These are phyloP conservation scores for Hypoxylon fragiforme DNA, from an alignment of 495 filamentous ascomycete genomes.

Conservation along the genomic window DNA sequence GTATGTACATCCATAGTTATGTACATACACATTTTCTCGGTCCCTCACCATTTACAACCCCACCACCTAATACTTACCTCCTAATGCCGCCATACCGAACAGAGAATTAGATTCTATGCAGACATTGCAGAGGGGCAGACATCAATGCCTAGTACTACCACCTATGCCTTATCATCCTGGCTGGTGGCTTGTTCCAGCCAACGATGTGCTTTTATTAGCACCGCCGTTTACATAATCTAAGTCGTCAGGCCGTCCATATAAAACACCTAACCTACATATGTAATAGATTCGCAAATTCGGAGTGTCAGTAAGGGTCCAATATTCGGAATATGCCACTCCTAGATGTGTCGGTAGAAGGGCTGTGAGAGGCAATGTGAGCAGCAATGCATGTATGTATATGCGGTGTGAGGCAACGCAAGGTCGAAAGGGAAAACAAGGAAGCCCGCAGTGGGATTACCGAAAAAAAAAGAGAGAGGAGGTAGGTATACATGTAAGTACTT, in stretches of 20 bases:
- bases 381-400: too few relatives aligned
- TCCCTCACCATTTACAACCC: slow-evolving; percentile 31
- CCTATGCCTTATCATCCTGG: too few relatives aligned
- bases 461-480: background rate
- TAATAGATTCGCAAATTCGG: slow-evolving; percentile 15
- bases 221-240: slow-evolving; percentile 27
- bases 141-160: too few relatives aligned
- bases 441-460: background rate
- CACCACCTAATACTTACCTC: slow-evolving; percentile 22
- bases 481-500: slow-evolving; percentile 1
- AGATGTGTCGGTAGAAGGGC: slow-evolving; percentile 21
- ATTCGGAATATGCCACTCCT: slow-evolving; percentile 10
- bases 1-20: background rate
- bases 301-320: slow-evolving; percentile 25
- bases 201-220: slow-evolving; percentile 30
- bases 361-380: too few relatives aligned
- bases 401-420: slow-evolving; percentile 27
- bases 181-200: slow-evolving; percentile 26
- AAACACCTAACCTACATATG: too few relatives aligned
- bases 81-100: slow-evolving; percentile 39
- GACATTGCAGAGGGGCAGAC: slow-evolving; percentile 9
- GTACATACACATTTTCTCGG: slow-evolving; percentile 15
- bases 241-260: background rate
- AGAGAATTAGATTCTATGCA: slow-evolving; percentile 32
- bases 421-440: slow-evolving; percentile 15